Conservation (phyloP, 495 filamentous ascomycete species). For the Neurospora sublineolata region DNA sequence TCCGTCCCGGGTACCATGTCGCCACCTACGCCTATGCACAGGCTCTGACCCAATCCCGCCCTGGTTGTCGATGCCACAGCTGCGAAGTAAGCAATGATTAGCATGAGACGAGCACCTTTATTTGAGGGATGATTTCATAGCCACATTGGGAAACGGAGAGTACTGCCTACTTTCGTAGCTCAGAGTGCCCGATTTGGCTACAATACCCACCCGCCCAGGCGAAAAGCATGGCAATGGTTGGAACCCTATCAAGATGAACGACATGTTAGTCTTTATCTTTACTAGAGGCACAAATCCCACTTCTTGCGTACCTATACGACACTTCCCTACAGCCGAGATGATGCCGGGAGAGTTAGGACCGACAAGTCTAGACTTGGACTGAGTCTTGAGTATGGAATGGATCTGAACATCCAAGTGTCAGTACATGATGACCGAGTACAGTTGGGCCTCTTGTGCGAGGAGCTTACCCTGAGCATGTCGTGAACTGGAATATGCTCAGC, state of each 20-base stretch:
- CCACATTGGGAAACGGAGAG: neutral
- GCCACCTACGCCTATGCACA: constrained; percentile 81
- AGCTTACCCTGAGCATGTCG: constrained; percentile 64
- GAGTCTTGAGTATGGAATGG: constrained; percentile 64
- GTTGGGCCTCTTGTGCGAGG: neutral
- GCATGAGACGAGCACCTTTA: neutral
- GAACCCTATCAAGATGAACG: constrained; percentile 39
- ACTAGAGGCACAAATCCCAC: neutral
- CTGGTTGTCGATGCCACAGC: constrained; percentile 73
- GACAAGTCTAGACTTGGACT: constrained; percentile 69
- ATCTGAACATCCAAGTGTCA: constrained; percentile 32
- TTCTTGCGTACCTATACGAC: constrained; percentile 49
- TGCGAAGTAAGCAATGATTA: constrained; percentile 1
- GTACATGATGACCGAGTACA: constrained; percentile 1
- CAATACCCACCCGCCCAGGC: constrained; percentile 67
- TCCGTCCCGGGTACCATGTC: constrained; percentile 76
- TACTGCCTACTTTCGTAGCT: constrained; percentile 52
- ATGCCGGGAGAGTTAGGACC: constrained; percentile 85
- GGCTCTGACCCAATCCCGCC: constrained; percentile 72
- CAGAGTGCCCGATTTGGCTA: constrained; percentile 80
- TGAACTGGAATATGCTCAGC: constrained; percentile 87
- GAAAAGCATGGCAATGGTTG: constrained; percentile 69
- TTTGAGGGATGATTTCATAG: neutral
- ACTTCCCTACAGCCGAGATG: constrained; percentile 69
- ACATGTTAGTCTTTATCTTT: neutral